These are phyloP conservation scores for Ceratobasidium sp. DNA, from an alignment of 1,284 basidiomycete genomes.

Conservation along the genomic window DNA sequence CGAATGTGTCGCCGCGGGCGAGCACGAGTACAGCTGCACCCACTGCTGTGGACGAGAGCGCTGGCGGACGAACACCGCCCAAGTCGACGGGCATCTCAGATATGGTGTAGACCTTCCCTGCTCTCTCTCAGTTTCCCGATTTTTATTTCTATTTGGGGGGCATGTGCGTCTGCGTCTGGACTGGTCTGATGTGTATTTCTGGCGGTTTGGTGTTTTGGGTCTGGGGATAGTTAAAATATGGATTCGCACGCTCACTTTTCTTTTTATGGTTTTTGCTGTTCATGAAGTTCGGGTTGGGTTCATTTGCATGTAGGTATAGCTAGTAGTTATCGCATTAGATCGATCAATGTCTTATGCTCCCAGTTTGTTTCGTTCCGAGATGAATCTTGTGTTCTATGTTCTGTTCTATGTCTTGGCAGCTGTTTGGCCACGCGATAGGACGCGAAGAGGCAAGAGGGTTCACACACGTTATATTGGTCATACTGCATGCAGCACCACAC, in stretches of 20 bases:
- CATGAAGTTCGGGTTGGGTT: neutral
- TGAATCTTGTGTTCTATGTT: neutral
- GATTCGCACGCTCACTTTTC: neutral
- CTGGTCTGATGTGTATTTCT: neutral
- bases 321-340: neutral
- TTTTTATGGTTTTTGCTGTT: conserved; percentile 7
- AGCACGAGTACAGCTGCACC: conserved; percentile 28
- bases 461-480: conserved; percentile 31
- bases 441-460: too few species aligned
- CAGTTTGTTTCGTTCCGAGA: neutral
- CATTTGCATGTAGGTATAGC: neutral
- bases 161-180: neutral
- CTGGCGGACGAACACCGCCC: conserved; percentile 20
- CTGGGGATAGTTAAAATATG: neutral
- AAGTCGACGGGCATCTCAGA: conserved; percentile 29
- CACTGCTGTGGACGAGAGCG: conserved; percentile 23
- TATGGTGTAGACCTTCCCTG: conserved; percentile 8
- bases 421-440: too few species aligned
- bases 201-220: neutral
- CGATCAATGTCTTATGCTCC: neutral
- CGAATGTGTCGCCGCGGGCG: conserved; percentile 27
- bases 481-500: neutral
- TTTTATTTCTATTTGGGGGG: conserved; percentile 1
- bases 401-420: too few species aligned
- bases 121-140: neutral